phyloP scores from a whole-genome alignment of 83 land plant species.

The Thuja plicata region DNA sequence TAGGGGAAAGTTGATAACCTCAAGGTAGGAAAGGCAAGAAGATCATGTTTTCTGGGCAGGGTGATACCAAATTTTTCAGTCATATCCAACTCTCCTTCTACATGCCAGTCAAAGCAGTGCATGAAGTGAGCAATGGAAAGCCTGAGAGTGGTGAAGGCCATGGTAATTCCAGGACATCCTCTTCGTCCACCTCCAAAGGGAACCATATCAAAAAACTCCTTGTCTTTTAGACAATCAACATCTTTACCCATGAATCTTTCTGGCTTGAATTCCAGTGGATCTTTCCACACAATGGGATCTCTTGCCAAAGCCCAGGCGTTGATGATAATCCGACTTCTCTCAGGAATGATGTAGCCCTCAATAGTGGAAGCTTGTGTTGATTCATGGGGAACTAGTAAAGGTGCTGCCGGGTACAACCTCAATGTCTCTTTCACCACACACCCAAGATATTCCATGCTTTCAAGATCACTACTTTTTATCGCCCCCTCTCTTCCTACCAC shows the following conservation, averaged over 20 bases:
- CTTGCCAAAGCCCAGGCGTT: not conserved
- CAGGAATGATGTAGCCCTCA: slow-evolving; percentile 6
- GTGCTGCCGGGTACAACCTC: not conserved
- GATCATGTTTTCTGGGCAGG: too few species aligned
- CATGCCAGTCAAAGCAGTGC: too few species aligned
- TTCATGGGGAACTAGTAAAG: not conserved
- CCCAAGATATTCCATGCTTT: not conserved
- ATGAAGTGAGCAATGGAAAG: not conserved
- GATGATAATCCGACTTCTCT: not conserved
- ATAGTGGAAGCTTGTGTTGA: slow-evolving; percentile 5
- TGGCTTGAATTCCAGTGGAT: not conserved
- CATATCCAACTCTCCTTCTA: not conserved
- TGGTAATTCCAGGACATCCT: not conserved
- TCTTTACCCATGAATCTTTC: not conserved
- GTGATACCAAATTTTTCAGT: too few species aligned
- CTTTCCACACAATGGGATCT: not conserved
- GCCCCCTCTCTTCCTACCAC: not conserved
- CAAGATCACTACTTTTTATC: not conserved
- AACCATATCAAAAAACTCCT: not conserved
- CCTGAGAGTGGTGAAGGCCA: too few species aligned
- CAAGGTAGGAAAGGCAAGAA: too few species aligned
- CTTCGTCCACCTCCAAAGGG: not conserved
- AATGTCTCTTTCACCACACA: not conserved
- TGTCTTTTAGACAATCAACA: not conserved
- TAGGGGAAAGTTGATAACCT: too few species aligned